Evolutionary conservation across 345 rosid species (phyloP), one percentile per base, ranked within the genome.

Genomic region (Rhodamnia argentea): DNA sequence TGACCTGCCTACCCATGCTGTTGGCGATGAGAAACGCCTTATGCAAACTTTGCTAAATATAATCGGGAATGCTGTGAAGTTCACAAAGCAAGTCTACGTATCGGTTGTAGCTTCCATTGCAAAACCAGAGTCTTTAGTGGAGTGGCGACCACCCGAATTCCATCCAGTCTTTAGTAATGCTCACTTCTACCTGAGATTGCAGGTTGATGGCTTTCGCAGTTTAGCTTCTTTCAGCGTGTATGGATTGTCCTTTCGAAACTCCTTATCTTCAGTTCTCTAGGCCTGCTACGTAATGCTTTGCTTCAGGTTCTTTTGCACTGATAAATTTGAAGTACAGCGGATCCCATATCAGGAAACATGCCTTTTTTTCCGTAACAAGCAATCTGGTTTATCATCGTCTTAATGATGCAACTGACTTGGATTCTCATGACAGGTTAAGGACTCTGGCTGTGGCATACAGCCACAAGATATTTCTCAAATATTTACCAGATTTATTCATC

Each of bases 21-120:
- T 94, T 62, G 99, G 99, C 76, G 99, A 97, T 90, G 94, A 94
- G 91, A 95, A 96, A 90, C 96, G 99, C 84, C 91, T 97, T 18
- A 88, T 91, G 94, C 99, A 97, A 87, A 94, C 88, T 29, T 92
- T 97, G 87, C 89, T 97, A 76, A 96, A 97, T 90, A 89, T 97
- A 55, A 92, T 87, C 83, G 99, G 99, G 11, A 97, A 97, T 86
- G 99, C 99, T 44, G 98, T 96, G 88, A 97, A 97, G 93, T 97
- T 95, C 92, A 96, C 99, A 20, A 95, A 94, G 90, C 97, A 95
- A 88, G 99, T 99, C 83, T 88, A 88, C 40, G 92, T 94, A 58
- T 94, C 96, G n/a, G 83, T 95, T 54, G 86, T 90, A 53, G 99
- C 91, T 81, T 92, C 99, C 51, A 92, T 95, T 85, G 95, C 96